phyloP scores from a whole-genome alignment of 352 stramenopile genomes.

The Phytophthora sojae region DNA sequence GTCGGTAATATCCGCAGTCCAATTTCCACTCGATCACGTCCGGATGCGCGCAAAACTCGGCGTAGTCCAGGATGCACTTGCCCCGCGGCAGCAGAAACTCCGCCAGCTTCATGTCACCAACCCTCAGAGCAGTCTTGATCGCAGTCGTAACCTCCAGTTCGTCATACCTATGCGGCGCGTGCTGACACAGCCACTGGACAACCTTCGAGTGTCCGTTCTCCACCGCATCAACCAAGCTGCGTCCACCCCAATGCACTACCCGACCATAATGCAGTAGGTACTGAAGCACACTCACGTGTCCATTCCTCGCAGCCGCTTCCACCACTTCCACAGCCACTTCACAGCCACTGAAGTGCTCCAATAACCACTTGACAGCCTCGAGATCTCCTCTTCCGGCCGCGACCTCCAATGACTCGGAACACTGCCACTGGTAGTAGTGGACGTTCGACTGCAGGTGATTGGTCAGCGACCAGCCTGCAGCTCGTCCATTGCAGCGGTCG shows the following conservation, averaged over 20 bases:
- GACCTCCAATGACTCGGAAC: slow-evolving; percentile 17
- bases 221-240: slow-evolving; percentile 14
- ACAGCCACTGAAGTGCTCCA: slow-evolving; percentile 16
- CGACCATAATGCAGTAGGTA: slow-evolving; percentile 17
- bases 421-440: slow-evolving; percentile 31
- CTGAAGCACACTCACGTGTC: slow-evolving; percentile 10
- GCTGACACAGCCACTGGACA: slow-evolving; percentile 10
- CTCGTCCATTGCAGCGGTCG: neutral
- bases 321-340: slow-evolving; percentile 22
- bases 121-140: slow-evolving; percentile 14
- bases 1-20: slow-evolving; percentile 19
- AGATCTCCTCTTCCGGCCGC: slow-evolving; percentile 8
- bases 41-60: slow-evolving; percentile 17
- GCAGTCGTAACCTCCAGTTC: slow-evolving; percentile 12
- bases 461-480: slow-evolving; percentile 9
- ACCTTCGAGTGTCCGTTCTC: slow-evolving; percentile 19
- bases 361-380: slow-evolving; percentile 17
- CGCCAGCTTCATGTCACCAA: slow-evolving; percentile 4
- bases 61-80: slow-evolving; percentile 25
- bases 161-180: neutral
- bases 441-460: neutral
- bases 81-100: slow-evolving; percentile 21
- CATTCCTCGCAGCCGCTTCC: slow-evolving; percentile 13
- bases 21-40: slow-evolving; percentile 26
- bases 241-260: slow-evolving; percentile 24